Base-by-base conservation (phyloP, 345 rosid genomes). In the Heritiera littoralis region DNA sequence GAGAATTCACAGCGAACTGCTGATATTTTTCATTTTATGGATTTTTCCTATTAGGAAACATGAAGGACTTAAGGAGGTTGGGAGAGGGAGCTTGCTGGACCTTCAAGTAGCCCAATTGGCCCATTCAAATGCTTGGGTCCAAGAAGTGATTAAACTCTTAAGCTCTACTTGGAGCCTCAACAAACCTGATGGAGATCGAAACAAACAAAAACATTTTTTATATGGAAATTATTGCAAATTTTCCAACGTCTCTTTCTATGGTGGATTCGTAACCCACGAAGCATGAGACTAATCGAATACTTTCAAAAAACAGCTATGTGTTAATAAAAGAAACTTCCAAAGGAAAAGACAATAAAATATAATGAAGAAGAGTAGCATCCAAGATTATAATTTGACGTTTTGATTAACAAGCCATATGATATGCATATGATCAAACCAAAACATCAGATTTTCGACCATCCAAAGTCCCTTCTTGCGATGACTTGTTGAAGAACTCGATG, bases 401-500 rank as follows among this genome's bases (percentile, higher is more conserved):
- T 40, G 17, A 56, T 9, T 2, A 71, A 35, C 45, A 63, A 15
- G 7, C 14, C 4, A 72, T 32, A 35, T 35, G 38, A 35, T 35
- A 35, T 0, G 38, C 2, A 35, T 35, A 38, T 1, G 18, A 80
- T 86, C 83, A 87, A 82, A 84, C 88, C 74, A 83, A 73, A 69
- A 73, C 88, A 80, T 89, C 89, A 43, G 88, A 87, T 18, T 87
- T 84, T 54, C 77, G 71, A 49, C 85, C 90, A 9, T 84, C 87
- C 41, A 77, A 71, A 77, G 70, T 38, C 79, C 85, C 91, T 2
- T 86, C 89, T 81, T 83, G 91, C 1, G 97, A 88, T 5, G 98
- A 90, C 90, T 90, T 92, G 76, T 93, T 95, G 79, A 95, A 89
- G 87, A 95, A 95, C 94, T 92, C 98, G 35, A 95, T 95, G 83